Percentiles rank a stretch among this genome's conserved stretches.
phyloP scores from a whole-genome alignment of 2,329 filamentous ascomycete genomes.

The Hortaea sp. region DNA sequence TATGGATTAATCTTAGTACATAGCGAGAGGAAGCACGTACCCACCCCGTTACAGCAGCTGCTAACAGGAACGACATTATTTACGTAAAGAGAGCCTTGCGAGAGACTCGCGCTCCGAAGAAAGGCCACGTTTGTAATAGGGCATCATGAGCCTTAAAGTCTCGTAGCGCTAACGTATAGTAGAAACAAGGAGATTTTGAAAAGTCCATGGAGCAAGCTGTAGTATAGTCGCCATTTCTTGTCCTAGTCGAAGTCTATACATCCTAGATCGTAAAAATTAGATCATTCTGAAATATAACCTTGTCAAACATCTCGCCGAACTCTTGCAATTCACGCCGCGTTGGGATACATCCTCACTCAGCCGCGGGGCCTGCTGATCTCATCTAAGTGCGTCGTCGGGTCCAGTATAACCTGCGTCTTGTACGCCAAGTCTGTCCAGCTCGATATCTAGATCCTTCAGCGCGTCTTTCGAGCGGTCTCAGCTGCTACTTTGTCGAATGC shows the following conservation, averaged over 20 bases:
- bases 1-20: too few species aligned
- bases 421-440: constrained; percentile 45
- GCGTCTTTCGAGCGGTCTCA: constrained; percentile 32
- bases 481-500: constrained; percentile 56
- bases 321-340: constrained; percentile 40
- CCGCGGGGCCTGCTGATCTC: constrained; percentile 38
- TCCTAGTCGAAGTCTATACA: constrained; percentile 46
- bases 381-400: constrained; percentile 49
- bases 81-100: constrained; percentile 41
- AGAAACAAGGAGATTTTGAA: constrained; percentile 56
- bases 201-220: constrained; percentile 55
- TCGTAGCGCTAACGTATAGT: constrained; percentile 62
- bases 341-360: constrained; percentile 52
- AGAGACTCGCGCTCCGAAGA: constrained; percentile 43
- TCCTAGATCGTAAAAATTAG: constrained; percentile 47
- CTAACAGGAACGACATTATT: constrained; percentile 47
- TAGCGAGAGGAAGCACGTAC: neutral
- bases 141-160: constrained; percentile 44
- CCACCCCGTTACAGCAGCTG: constrained; percentile 56
- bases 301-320: constrained; percentile 47
- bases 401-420: constrained; percentile 46
- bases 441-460: constrained; percentile 45
- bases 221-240: constrained; percentile 48
- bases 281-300: constrained; percentile 53
- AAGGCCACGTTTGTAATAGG: constrained; percentile 49